A percentile compares a stretch with the other conserved stretches of the same genome.
phyloP scores from a whole-genome alignment of 2,329 filamentous ascomycete species.

The Cordyceps cicadae region DNA sequence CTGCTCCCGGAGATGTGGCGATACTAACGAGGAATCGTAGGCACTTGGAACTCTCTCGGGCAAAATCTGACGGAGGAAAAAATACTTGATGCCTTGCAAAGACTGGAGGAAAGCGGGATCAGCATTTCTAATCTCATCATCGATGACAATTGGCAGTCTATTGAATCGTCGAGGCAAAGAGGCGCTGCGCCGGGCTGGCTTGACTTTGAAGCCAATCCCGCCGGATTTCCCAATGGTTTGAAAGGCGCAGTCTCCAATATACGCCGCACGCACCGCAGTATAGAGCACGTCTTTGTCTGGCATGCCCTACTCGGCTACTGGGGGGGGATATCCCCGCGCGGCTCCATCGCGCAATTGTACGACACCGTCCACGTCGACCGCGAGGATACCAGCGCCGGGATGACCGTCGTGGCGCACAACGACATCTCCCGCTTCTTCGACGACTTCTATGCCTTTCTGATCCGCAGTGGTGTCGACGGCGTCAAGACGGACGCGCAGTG shows the following conservation, averaged over 20 bases:
- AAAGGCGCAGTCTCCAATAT: conserved; percentile 63
- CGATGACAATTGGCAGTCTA: conserved; percentile 91
- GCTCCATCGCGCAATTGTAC: conserved; percentile 68
- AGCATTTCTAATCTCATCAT: conserved; percentile 82
- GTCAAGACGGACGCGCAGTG: conserved; percentile 95
- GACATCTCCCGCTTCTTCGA: conserved; percentile 73
- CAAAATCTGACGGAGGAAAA: conserved; percentile 75
- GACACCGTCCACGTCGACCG: conserved; percentile 58
- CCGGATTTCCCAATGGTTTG: conserved; percentile 72
- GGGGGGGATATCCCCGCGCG: conserved; percentile 73
- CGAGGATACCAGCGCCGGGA: conserved; percentile 39
- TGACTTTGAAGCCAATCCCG: conserved; percentile 76
- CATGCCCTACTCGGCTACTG: conserved; percentile 86
- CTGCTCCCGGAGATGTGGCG: neutral
- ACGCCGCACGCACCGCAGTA: conserved; percentile 57
- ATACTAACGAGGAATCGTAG: conserved; percentile 26
- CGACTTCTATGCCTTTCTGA: conserved; percentile 84
- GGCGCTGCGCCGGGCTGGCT: conserved; percentile 57
- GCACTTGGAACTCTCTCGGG: conserved; percentile 90
- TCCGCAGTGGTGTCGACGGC: conserved; percentile 64
- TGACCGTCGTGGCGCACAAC: conserved; percentile 64
- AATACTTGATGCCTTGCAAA: conserved; percentile 65
- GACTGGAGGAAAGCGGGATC: conserved; percentile 62
- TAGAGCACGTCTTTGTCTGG: conserved; percentile 87
- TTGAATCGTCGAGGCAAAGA: conserved; percentile 40